Conservation (phyloP, 495 filamentous ascomycete genomes). For the Hypoxylon cercidicola region DNA sequence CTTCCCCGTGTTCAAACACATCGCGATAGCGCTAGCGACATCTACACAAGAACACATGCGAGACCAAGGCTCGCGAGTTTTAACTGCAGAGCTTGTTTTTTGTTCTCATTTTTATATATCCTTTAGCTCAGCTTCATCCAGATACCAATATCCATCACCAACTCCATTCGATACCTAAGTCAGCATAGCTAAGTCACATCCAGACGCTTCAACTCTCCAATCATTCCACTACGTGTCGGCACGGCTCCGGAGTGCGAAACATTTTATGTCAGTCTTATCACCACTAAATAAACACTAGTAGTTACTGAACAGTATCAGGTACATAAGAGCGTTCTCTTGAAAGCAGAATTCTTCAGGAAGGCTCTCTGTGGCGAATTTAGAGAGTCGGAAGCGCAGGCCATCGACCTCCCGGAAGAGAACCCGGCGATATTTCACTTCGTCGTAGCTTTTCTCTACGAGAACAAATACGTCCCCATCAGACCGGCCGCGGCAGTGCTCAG, state of each 20-base stretch:
- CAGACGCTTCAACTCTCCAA: slow-evolving; percentile 53
- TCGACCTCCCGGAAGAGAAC: slow-evolving; percentile 60
- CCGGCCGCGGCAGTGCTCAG: slow-evolving; percentile 50
- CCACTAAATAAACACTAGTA: neutral
- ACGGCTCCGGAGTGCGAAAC: slow-evolving; percentile 46
- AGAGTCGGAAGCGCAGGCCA: slow-evolving; percentile 53
- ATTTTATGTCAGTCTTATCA: slow-evolving; percentile 50
- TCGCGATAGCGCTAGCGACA: no score
- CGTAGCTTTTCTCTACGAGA: slow-evolving; percentile 62
- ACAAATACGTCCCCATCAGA: slow-evolving; percentile 57
- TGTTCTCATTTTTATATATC: no score
- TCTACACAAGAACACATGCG: no score
- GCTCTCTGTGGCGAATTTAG: slow-evolving; percentile 55
- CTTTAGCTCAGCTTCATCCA: neutral
- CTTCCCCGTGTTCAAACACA: no score
- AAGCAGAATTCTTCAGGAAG: slow-evolving; percentile 57
- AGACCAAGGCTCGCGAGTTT: no score
- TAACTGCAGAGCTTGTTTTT: no score
- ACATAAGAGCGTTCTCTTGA: slow-evolving; percentile 54
- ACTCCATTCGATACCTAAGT: neutral
- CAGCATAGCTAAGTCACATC: slow-evolving; percentile 23
- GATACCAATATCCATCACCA: neutral
- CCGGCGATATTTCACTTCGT: slow-evolving; percentile 61
- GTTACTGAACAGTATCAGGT: slow-evolving; percentile 39
- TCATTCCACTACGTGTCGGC: slow-evolving; percentile 57